Conservation (phyloP, 192 early-diverging fungal species). For the Phlyctochytrium arcticum region DNA sequence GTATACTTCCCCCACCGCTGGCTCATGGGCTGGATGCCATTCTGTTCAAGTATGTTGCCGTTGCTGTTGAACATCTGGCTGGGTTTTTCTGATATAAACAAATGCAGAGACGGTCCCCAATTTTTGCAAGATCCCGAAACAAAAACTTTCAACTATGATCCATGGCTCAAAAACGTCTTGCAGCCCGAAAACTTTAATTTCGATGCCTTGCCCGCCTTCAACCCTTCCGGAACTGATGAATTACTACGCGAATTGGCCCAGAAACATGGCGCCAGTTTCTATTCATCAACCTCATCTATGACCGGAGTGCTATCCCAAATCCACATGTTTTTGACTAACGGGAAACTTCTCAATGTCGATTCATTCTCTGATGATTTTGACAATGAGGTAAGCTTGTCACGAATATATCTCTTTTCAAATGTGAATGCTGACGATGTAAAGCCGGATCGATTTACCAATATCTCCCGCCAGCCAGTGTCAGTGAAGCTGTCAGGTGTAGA, state of each 20-base stretch:
- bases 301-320: slow-evolving; percentile 70
- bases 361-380: slow-evolving; percentile 62
- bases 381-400: slow-evolving; percentile 42
- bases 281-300: slow-evolving; percentile 89
- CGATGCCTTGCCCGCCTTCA: slow-evolving; percentile 55
- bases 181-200: slow-evolving; percentile 81
- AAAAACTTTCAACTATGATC: slow-evolving; percentile 73
- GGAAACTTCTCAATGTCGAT: slow-evolving; percentile 54
- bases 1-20: slow-evolving; percentile 31
- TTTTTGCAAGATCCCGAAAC: slow-evolving; percentile 73
- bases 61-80: neutral
- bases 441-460: slow-evolving; percentile 57
- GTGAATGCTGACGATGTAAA: slow-evolving; percentile 8
- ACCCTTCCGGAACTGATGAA: neutral
- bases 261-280: slow-evolving; percentile 53
- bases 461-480: slow-evolving; percentile 62
- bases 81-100: neutral
- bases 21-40: slow-evolving; percentile 63
- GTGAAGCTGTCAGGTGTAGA: slow-evolving; percentile 66
- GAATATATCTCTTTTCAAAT: neutral
- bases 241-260: neutral
- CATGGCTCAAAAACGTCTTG: slow-evolving; percentile 73
- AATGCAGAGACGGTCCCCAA: slow-evolving; percentile 74
- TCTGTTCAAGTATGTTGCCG: slow-evolving; percentile 54
- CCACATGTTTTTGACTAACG: slow-evolving; percentile 67